Evolutionary conservation across 495 filamentous ascomycete genomes (phyloP), one percentile per base, ranked within the genome.

Genomic region (Ascodesmis nigricans): DNA sequence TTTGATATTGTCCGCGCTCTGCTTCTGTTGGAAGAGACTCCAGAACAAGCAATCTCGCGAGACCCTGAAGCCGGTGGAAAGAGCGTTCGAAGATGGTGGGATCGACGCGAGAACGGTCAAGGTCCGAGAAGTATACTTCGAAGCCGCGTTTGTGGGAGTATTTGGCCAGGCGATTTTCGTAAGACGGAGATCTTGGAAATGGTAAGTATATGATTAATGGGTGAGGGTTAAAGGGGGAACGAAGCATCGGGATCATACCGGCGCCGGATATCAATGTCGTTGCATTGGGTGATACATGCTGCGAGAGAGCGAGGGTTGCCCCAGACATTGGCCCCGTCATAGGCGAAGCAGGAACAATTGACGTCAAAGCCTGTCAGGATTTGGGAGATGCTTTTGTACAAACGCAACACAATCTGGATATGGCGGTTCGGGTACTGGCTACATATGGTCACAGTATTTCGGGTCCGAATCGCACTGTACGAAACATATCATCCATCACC

Each of bases 341-440:
- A 90, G 2, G 76, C 78, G 11, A 65, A 73, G 41, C 77, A 73
- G 2, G 77, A 73, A 49, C 72, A 80, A 42, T 84, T 77, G 10
- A 87, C 78, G 48, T 87, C 78, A 40, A 87, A 87, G 0, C 78
- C 78, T 7, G 76, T 77, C 5, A 87, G 59, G 33, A 87, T 82
- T 46, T 87, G 75, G 1, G 75, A 68, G 24, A 83, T 51, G 0
- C 73, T 78, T 40, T 74, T 75, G 54, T 90, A 84, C 32, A 84
- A 66, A 3, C 79, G 73, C 9, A 84, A 66, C 6, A 90, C 78
- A 44, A 90, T 80, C 52, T 66, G 67, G 13, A 84, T 66, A 47
- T 90, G 79, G 3, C 79, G 67, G 21, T 66, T 79, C 0, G 78
- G 78, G 51, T 87, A 81, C 46, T 82, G 74, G 21, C 67, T 73